Evolutionary conservation across 164 flowering plant genomes (phyloP), one percentile per base, ranked within the genome.

Genomic region (Sextonia rubra): DNA sequence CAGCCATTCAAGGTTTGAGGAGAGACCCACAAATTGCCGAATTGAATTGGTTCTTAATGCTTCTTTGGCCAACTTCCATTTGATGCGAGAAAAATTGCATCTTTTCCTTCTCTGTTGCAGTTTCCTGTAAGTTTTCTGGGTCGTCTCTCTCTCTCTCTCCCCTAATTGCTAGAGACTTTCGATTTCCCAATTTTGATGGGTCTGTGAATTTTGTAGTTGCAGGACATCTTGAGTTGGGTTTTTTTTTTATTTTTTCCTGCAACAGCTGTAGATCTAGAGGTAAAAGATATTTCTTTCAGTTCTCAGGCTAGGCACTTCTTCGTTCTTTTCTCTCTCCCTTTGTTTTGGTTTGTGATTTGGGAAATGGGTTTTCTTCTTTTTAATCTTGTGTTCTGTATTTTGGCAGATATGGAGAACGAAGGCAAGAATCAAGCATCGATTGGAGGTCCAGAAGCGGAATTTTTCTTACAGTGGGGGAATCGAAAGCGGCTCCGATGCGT

Each of bases 391-490:
- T 69, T 69, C 26, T 30, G 58, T 61, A 58, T 30, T 18, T 29
- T 58, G 29, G 47, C 61, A 56, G 60, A 66, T 29, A 80, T 79
- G 83, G 83, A 73, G 76, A 80, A 78, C 52, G 78, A 56, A 71
- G 74, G 74, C 61, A 76, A 69, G 62, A 48, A 63, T 47, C 79
- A 80, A 58, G n/a, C 6, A 12, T 52, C 58, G 58, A 52, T 52
- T 4, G 69, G 75, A 76, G 73, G 66, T 70, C 32, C 78, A 1
- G 86, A 80, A 69, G 68, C 81, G 25, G 89, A 88, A 60, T 86
- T 88, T 73, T 65, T 83, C 56, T 66, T 86, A 56, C 88, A 85
- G 64, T 88, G 91, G 91, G 91, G 91, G 22, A 83, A 78, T 74
- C 76, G 78, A 60, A 86, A 84, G 79, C 79, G 87, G 73, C 80